Base-by-base conservation (phyloP, 2,329 filamentous ascomycete species). In the Fusarium secorum region DNA sequence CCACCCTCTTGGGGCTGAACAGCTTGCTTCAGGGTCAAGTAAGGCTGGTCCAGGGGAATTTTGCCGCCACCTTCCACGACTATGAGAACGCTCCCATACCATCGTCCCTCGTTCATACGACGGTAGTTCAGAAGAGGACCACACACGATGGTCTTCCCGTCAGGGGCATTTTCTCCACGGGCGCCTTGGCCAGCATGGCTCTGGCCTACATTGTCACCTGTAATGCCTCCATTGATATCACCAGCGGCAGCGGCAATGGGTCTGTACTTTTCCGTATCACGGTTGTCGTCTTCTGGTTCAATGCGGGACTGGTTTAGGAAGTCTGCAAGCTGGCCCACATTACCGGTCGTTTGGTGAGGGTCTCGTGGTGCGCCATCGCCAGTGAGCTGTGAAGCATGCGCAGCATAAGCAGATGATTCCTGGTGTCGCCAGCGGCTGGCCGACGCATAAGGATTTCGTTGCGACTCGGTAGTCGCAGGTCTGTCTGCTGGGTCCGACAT, bases 11-110 rank as follows among this genome's bases (percentile, higher is more conserved):
- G 57, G 14, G 73, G 75, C 35, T 78, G 74, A 35, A 76, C 80
- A n/a, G 80, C 80, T 36, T 81, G 82, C 36, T 86, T 87, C 55
- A 90, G 75, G 22, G 82, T 81, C 72, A 95, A 80, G 30, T 85
- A 84, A 42, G 97, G 89, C 68, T 86, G 83, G 56, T 84, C 79
- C 2, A 87, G 85, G 68, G 88, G 86, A 24, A 84, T 83, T 76
- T 88, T 81, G 64, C 86, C 89, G 28, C 92, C 92, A 8, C 94
- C 92, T 55, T 87, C 90, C 20, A 91, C 92, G 56, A 98, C 94
- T 53, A 98, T 83, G 74, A 98, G 83, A 11, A 97, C 92, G 79
- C 94, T 97, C 63, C 95, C 95, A 75, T 93, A 85, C 95, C 95
- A 98, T 42, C 81, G 82, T 32, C 86, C 86, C 74, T 91, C 88